Evolutionary conservation across 2,329 filamentous ascomycete genomes (phyloP).

Genomic region (Botrytis sinoallii): DNA sequence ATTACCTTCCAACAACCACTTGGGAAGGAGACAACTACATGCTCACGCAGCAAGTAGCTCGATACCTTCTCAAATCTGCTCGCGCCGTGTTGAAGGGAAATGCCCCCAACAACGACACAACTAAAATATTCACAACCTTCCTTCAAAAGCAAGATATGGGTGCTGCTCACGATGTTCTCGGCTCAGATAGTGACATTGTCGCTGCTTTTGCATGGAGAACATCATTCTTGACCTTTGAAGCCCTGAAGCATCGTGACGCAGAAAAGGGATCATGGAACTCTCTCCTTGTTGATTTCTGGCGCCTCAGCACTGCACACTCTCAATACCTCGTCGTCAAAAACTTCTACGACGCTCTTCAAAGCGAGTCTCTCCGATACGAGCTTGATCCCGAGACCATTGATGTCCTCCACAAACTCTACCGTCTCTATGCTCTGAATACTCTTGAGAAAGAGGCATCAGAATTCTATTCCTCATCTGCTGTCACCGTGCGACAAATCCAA

Average conservation of each 20-base stretch:
- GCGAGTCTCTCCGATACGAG: slow-evolving; percentile 48
- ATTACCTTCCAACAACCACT: slow-evolving; percentile 64
- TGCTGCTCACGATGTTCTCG: slow-evolving; percentile 72
- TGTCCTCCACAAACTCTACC: slow-evolving; percentile 64
- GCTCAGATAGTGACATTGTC: slow-evolving; percentile 66
- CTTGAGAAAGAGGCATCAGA: slow-evolving; percentile 68
- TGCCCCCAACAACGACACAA: slow-evolving; percentile 64
- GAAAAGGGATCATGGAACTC: slow-evolving; percentile 77
- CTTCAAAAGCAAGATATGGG: slow-evolving; percentile 64
- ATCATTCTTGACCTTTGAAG: slow-evolving; percentile 71
- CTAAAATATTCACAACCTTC: slow-evolving; percentile 62
- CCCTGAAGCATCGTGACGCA: slow-evolving; percentile 68
- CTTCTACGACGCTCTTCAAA: slow-evolving; percentile 68
- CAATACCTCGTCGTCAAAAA: slow-evolving; percentile 78
- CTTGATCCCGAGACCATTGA: slow-evolving; percentile 56
- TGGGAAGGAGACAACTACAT: slow-evolving; percentile 74
- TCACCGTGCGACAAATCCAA: slow-evolving; percentile 69
- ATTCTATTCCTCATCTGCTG: slow-evolving; percentile 68
- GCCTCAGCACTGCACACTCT: slow-evolving; percentile 69
- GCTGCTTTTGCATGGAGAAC: slow-evolving; percentile 74
- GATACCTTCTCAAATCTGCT: slow-evolving; percentile 74
- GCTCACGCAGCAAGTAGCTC: slow-evolving; percentile 75
- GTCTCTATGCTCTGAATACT: slow-evolving; percentile 61
- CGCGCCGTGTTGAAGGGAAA: slow-evolving; percentile 65
- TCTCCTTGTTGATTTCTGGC: slow-evolving; percentile 74